Percentiles rank a stretch among this genome's conserved stretches.
These are phyloP conservation scores for Mycena floridula DNA, from an alignment of 768 basidiomycete species.

Conservation along the genomic window DNA sequence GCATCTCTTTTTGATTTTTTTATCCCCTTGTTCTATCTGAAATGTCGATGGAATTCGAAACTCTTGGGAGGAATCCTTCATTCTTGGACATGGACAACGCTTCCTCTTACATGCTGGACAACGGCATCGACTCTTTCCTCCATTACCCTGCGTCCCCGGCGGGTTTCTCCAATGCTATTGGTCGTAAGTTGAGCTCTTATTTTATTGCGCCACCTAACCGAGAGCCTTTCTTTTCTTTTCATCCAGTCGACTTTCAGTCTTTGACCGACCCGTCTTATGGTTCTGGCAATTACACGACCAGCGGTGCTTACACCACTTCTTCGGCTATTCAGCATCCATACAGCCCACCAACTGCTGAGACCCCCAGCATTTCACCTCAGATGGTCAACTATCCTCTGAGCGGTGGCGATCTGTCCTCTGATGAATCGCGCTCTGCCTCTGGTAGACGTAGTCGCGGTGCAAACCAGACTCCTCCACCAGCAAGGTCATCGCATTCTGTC, in stretches of 20 bases:
- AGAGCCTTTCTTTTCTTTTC: slow-evolving; percentile 29
- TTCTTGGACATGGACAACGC: slow-evolving; percentile 44
- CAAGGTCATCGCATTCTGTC: slow-evolving; percentile 67
- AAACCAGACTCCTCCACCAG: slow-evolving; percentile 32
- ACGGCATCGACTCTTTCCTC: slow-evolving; percentile 54
- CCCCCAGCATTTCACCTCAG: slow-evolving; percentile 60
- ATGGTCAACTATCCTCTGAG: slow-evolving; percentile 63
- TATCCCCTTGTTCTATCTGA: slow-evolving; percentile 22
- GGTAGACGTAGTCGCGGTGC: slow-evolving; percentile 60
- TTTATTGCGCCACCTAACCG: slow-evolving; percentile 62
- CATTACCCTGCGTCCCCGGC: slow-evolving; percentile 62
- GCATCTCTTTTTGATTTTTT: slow-evolving; percentile 18
- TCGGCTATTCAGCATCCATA: slow-evolving; percentile 37
- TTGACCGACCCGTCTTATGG: slow-evolving; percentile 8
- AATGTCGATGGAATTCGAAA: slow-evolving; percentile 43
- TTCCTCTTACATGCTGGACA: slow-evolving; percentile 45
- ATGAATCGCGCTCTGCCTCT: slow-evolving; percentile 45
- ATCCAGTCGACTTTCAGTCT: slow-evolving; percentile 6
- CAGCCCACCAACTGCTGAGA: slow-evolving; percentile 61
- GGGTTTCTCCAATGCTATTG: slow-evolving; percentile 8
- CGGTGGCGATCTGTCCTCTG: slow-evolving; percentile 69
- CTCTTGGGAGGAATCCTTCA: slow-evolving; percentile 36
- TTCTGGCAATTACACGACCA: slow-evolving; percentile 37
- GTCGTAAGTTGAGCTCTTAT: not conserved
- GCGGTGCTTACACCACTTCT: slow-evolving; percentile 38